Evolutionary conservation across 352 stramenopile species (phyloP).

Genomic region (Phytopythium cucurbitacearum): DNA sequence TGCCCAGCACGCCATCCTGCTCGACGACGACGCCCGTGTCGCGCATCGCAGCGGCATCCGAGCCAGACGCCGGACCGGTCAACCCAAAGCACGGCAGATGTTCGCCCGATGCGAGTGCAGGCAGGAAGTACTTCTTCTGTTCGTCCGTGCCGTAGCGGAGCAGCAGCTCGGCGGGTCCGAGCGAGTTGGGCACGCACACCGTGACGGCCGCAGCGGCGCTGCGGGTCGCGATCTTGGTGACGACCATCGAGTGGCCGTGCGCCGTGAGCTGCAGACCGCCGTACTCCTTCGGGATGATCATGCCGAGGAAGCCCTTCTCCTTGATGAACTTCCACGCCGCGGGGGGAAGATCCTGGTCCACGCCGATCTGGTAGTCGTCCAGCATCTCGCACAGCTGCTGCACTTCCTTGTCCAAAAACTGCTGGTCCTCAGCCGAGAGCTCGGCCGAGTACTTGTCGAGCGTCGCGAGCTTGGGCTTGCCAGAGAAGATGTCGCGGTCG

Average conservation of each 20-base stretch:
- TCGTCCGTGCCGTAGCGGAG: constrained; percentile 94
- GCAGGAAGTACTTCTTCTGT: constrained; percentile 96
- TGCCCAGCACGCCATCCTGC: constrained; percentile 93
- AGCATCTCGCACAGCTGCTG: constrained; percentile 94
- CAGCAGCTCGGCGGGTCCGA: constrained; percentile 95
- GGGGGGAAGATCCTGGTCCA: constrained; percentile 89
- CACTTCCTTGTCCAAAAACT: constrained; percentile 96
- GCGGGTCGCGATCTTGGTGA: constrained; percentile 92
- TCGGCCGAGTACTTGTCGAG: constrained; percentile 94
- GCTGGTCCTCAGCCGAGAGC: constrained; percentile 90
- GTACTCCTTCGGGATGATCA: constrained; percentile 98
- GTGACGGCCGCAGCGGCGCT: constrained; percentile 89
- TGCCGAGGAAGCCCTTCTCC: constrained; percentile 94
- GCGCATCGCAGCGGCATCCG: constrained; percentile 94
- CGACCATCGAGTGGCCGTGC: constrained; percentile 89
- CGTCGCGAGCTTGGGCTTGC: constrained; percentile 88
- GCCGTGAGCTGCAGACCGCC: constrained; percentile 87
- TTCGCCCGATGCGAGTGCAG: constrained; percentile 90
- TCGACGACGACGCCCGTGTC: constrained; percentile 93
- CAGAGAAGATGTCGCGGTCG: constrained; percentile 97
- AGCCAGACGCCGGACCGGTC: constrained; percentile 93
- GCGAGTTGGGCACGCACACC: constrained; percentile 97
- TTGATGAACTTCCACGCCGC: constrained; percentile 96
- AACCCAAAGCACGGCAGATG: constrained; percentile 97
- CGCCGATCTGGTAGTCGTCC: constrained; percentile 94